Conservation (phyloP, 2,329 filamentous ascomycete genomes). For the Curvularia verruculosa region DNA sequence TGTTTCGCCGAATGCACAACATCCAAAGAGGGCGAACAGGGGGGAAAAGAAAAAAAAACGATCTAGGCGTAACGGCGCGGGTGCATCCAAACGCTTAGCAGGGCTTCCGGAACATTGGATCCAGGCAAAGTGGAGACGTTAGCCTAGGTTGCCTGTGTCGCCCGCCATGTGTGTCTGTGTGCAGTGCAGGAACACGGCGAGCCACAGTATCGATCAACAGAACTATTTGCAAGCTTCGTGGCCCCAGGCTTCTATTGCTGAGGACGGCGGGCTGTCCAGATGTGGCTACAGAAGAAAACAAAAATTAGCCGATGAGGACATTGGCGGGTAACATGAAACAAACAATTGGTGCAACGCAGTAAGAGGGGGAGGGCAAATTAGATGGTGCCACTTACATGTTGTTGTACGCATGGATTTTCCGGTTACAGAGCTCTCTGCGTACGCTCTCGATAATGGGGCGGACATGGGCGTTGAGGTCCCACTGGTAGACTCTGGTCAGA, state of each 20-base stretch:
- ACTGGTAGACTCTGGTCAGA: constrained; percentile 69
- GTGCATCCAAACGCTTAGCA: constrained; percentile 9
- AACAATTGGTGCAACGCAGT: constrained; percentile 33
- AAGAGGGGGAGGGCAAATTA: too few relatives aligned
- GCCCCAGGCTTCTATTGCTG: constrained; percentile 40
- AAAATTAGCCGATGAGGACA: constrained; percentile 43
- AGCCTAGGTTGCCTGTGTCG: constrained; percentile 15
- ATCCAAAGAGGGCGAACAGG: constrained; percentile 1
- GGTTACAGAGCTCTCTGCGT: constrained; percentile 70
- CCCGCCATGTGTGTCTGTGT: constrained; percentile 18
- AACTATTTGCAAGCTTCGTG: constrained; percentile 24
- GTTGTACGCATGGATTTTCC: constrained; percentile 74
- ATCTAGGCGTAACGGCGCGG: constrained; percentile 12
- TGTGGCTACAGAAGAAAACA: constrained; percentile 50
- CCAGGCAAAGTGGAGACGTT: constrained; percentile 13
- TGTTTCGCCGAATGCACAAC: constrained; percentile 13
- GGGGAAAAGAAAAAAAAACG: background rate
- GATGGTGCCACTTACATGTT: constrained; percentile 71
- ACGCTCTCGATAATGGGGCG: constrained; percentile 66
- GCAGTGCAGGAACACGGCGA: constrained; percentile 18
- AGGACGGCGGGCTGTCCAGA: constrained; percentile 56
- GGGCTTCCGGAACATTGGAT: constrained; percentile 2
- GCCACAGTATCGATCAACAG: constrained; percentile 17
- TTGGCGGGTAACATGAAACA: constrained; percentile 27
- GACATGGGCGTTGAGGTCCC: constrained; percentile 66